phyloP scores from a whole-genome alignment of 345 rosid species.

The Linum lewisii region DNA sequence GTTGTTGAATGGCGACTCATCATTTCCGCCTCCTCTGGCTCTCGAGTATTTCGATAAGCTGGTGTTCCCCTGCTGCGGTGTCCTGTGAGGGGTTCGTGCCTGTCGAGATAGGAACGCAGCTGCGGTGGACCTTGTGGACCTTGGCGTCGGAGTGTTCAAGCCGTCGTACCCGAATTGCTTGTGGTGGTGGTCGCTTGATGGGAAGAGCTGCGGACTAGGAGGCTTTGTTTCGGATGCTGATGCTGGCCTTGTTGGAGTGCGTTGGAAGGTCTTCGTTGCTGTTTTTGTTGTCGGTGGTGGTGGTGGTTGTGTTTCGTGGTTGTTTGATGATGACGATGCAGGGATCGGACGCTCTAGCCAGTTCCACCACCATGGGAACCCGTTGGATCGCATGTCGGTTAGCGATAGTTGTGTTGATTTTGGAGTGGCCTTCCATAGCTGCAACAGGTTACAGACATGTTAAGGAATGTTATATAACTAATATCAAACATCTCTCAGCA shows the following conservation, averaged over 20 bases:
- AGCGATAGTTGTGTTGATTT: constrained; percentile 35
- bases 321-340: constrained; percentile 15
- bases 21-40: constrained; percentile 41
- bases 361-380: constrained; percentile 96
- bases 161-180: constrained; percentile 35
- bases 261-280: constrained; percentile 25
- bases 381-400: constrained; percentile 42
- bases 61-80: constrained; percentile 26
- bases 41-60: constrained; percentile 51
- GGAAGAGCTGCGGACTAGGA: constrained; percentile 23
- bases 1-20: constrained; percentile 41
- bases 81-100: constrained; percentile 32
- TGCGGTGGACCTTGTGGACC: constrained; percentile 59
- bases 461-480: too few species aligned
- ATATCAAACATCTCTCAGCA: background rate
- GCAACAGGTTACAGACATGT: background rate
- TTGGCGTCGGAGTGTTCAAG: constrained; percentile 61
- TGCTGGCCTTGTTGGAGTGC: constrained; percentile 46
- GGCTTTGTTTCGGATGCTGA: constrained; percentile 43
- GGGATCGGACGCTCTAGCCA: constrained; percentile 74
- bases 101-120: constrained; percentile 29
- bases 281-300: too few species aligned
- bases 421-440: constrained; percentile 56
- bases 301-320: constrained; percentile 35
- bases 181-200: constrained; percentile 36